Evolutionary conservation across 208 protist species (phyloP), one percentile per base, ranked within the genome.

Genomic region (Wallacemonas sp.): DNA sequence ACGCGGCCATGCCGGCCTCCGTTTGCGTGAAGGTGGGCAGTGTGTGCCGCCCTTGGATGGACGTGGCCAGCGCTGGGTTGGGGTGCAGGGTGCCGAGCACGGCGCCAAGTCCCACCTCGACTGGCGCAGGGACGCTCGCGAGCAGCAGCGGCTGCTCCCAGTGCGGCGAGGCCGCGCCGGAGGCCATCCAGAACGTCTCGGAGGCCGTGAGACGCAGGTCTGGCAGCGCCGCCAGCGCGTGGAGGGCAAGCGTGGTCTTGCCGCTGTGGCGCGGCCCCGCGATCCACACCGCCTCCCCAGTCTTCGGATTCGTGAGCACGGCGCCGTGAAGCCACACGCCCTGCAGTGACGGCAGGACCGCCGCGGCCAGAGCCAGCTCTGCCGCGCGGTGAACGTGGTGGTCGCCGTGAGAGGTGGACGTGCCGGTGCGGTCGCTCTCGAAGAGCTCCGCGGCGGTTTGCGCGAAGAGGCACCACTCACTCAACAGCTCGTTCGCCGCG

Each of bases 171-270:
- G 52, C 38, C 7, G 62, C 62, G 28, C 74, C 77, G 10, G 65
- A 26, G 25, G 71, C 72, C 38, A 93, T 10, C 23, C 86, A 75
- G 61, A 86, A 79, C 61, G 82, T 64, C 50, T 93, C 83, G 10
- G 75, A 54, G 11, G 83, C 87, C 5, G 82, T 80, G 16, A 93
- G 57, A 32, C 36, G 61, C 48, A 88, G 41, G n/a, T 76, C 52
- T 16, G 65, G 31, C 26, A 54, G 50, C 1, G 73, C 39, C 18
- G 77, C 66, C 4, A 89, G 67, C 48, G 79, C 86, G 72, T 93
- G 87, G n/a, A 93, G 70, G 18, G 87, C 87, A 22, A 93, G 76
- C 1, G 87, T 93, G 0, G 87, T 93, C 72, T 93, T 93, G 3
- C 87, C 87, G 52, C 76, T 78, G 42, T 33, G 33, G n/a, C 73